Evolutionary conservation across 1,284 basidiomycete species (phyloP).

Genomic region (Cutaneotrichosporon dermatis): DNA sequence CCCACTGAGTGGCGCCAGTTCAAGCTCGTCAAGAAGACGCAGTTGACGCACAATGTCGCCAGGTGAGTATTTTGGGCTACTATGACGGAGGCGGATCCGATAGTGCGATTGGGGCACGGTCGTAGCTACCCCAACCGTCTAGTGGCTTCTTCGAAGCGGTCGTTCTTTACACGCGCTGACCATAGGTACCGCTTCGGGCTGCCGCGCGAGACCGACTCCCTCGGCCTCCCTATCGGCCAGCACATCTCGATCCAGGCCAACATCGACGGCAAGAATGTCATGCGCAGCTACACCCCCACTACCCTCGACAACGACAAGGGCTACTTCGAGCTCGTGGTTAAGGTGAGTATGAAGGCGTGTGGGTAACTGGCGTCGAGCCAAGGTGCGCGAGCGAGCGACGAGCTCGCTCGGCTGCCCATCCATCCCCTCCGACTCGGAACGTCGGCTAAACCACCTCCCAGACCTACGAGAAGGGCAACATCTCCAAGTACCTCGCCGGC

Average conservation of each 20-base stretch:
- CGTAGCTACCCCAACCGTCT: too few species aligned
- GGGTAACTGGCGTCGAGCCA: too few species aligned
- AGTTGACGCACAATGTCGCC: conserved; percentile 91
- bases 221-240: conserved; percentile 96
- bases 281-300: conserved; percentile 92
- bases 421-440: background rate
- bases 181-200: conserved; percentile 85
- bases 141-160: too few species aligned
- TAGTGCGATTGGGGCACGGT: too few species aligned
- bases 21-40: conserved; percentile 72
- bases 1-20: conserved; percentile 68
- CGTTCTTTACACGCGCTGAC: background rate
- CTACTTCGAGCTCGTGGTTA: conserved; percentile 94
- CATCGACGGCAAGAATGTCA: conserved; percentile 85
- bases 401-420: too few species aligned
- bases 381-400: too few species aligned
- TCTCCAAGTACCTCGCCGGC: conserved; percentile 76
- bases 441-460: conserved; percentile 39
- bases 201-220: conserved; percentile 64
- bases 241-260: conserved; percentile 91
- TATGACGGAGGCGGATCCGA: too few species aligned
- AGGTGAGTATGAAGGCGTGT: conserved; percentile 56
- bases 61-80: conserved; percentile 55
- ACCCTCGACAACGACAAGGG: conserved; percentile 88
- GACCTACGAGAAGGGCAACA: conserved; percentile 97